Conservation (phyloP, 495 filamentous ascomycete genomes). For the Bombardia bombarda region DNA sequence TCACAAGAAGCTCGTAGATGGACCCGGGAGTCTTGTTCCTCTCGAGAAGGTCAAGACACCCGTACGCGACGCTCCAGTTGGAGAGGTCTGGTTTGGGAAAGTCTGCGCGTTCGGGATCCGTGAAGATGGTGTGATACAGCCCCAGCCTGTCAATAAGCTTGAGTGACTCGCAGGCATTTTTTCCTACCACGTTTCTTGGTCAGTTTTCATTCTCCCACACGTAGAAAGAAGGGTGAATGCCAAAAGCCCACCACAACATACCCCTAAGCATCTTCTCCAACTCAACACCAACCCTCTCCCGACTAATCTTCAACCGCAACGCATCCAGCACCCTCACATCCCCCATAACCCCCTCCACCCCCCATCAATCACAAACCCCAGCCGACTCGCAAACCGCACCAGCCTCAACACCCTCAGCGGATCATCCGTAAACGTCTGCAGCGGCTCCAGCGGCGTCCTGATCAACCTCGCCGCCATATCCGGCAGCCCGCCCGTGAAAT, state of each 20-base stretch:
- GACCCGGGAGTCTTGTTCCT: constrained; percentile 38
- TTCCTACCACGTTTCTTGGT: too few relatives aligned
- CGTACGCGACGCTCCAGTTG: constrained; percentile 43
- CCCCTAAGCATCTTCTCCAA: constrained; percentile 86
- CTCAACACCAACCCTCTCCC: constrained; percentile 78
- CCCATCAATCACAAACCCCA: constrained; percentile 69
- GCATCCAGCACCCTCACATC: constrained; percentile 63
- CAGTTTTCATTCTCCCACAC: too few relatives aligned
- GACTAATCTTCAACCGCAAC: constrained; percentile 81
- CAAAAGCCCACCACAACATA: constrained; percentile 13
- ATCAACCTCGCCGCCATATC: constrained; percentile 70
- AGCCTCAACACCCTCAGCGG: constrained; percentile 83
- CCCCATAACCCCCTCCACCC: constrained; percentile 66
- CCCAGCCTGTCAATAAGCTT: constrained; percentile 63
- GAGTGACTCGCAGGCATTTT: constrained; percentile 60
- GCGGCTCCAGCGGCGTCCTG: constrained; percentile 79
- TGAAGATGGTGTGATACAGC: constrained; percentile 77
- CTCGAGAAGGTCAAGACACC: constrained; percentile 37
- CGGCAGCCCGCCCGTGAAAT: constrained; percentile 69
- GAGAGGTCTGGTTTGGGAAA: constrained; percentile 29
- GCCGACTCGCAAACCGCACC: constrained; percentile 80
- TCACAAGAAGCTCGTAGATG: constrained; percentile 49
- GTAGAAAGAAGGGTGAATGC: too few relatives aligned
- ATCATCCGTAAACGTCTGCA: constrained; percentile 92
- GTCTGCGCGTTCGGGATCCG: constrained; percentile 43